Percentiles rank a stretch among this genome's conserved stretches.
phyloP scores from a whole-genome alignment of 441 rosid genomes.

The Arabidopsis lyrata region DNA sequence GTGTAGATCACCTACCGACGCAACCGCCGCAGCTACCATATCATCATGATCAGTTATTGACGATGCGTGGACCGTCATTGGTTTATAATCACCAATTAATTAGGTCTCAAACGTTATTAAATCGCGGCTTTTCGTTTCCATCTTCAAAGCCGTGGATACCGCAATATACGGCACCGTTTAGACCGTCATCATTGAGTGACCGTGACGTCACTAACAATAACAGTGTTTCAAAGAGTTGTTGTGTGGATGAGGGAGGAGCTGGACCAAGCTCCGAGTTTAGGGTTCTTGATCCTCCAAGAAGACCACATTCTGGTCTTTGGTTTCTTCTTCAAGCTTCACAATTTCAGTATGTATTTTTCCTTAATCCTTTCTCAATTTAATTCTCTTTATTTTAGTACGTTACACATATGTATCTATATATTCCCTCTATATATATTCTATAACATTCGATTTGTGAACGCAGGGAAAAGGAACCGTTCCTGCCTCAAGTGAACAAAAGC shows the following conservation, averaged over 20 bases:
- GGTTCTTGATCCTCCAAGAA: constrained; percentile 78
- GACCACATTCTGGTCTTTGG: constrained; percentile 96
- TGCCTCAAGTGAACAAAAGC: constrained; percentile 94
- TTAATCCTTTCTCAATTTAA: neutral
- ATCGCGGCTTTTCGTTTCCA: constrained; percentile 23
- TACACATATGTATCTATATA: neutral
- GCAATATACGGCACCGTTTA: constrained; percentile 43
- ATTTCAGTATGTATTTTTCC: constrained; percentile 66
- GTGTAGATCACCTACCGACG: constrained; percentile 35
- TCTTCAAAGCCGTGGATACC: constrained; percentile 36
- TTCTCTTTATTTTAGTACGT: neutral
- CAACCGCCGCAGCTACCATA: constrained; percentile 50
- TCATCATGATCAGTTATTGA: constrained; percentile 35
- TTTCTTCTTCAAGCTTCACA: constrained; percentile 87
- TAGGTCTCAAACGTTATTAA: constrained; percentile 38
- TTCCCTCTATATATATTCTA: constrained; percentile 24
- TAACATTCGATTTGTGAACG: constrained; percentile 46
- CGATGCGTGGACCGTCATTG: constrained; percentile 39
- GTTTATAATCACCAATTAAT: constrained; percentile 32
- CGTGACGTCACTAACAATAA: constrained; percentile 30
- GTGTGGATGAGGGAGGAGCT: constrained; percentile 43
- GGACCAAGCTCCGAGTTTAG: constrained; percentile 80
- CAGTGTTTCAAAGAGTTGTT: constrained; percentile 27
- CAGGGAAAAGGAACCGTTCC: constrained; percentile 85
- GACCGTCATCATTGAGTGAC: constrained; percentile 33